Conservation (phyloP, 2,329 filamentous ascomycete species). For the Nemania sp. region DNA sequence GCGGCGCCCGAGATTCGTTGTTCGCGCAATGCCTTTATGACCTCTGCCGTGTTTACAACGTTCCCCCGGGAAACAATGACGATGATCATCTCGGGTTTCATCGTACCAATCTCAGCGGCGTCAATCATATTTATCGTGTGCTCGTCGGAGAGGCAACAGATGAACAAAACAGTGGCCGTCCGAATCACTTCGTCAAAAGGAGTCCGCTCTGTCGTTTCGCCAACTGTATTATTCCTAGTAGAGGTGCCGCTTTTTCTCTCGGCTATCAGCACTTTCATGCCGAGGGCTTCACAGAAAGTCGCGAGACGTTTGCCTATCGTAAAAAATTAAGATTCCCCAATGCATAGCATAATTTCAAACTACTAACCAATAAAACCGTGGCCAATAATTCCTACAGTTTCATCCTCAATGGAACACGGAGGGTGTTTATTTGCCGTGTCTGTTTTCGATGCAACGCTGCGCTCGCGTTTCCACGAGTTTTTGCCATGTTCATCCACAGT, state of each 20-base stretch:
- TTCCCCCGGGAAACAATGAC: too few species aligned
- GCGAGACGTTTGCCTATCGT: conserved; percentile 43
- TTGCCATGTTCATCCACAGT: conserved; percentile 31
- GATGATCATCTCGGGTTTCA: too few species aligned
- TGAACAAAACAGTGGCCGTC: too few species aligned
- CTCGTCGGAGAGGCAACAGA: too few species aligned
- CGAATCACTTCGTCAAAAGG: too few species aligned
- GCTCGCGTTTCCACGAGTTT: conserved; percentile 41
- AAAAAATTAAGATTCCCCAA: too few species aligned
- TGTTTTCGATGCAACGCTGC: conserved; percentile 39
- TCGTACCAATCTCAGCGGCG: too few species aligned
- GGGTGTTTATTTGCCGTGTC: conserved; percentile 37
- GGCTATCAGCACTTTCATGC: conserved; percentile 45
- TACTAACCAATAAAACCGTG: conserved; percentile 43
- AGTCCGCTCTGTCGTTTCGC: conserved; percentile 17
- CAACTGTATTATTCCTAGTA: not conserved
- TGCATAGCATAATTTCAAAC: too few species aligned
- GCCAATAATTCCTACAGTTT: conserved; percentile 42
- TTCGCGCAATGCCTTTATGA: conserved; percentile 45
- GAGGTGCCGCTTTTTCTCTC: conserved; percentile 34
- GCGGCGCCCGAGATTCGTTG: conserved; percentile 42
- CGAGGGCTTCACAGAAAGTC: conserved; percentile 40
- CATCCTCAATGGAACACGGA: conserved; percentile 38
- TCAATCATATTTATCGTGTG: too few species aligned
- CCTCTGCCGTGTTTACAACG: conserved; percentile 14